These are phyloP conservation scores for Datura wrightii DNA, from an alignment of 257 asterid genomes.

Conservation along the genomic window DNA sequence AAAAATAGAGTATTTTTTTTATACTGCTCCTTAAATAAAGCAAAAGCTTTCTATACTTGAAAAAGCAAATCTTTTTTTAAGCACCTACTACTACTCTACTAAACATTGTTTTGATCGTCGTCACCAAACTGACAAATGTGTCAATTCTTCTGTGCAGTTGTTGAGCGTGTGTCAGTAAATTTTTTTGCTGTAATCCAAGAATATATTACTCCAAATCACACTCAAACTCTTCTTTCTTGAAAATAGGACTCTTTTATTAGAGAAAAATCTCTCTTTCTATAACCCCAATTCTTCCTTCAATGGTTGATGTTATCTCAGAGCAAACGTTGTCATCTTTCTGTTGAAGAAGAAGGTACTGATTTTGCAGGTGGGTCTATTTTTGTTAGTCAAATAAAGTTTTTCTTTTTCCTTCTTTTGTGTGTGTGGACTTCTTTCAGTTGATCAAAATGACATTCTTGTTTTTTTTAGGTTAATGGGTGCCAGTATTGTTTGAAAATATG, in stretches of 20 bases:
- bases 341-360: neutral
- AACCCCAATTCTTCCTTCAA: neutral
- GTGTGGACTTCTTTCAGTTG: neutral
- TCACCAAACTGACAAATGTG: neutral
- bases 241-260: neutral
- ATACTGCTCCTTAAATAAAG: too few species aligned
- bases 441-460: neutral
- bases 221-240: neutral
- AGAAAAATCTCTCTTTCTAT: neutral
- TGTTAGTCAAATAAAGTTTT: neutral
- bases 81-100: neutral
- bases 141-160: neutral
- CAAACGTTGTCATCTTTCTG: neutral
- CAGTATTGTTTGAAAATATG: too few species aligned
- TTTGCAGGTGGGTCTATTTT: neutral
- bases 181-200: constrained; percentile 1
- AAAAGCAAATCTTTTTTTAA: neutral
- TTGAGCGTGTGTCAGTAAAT: constrained; percentile 8
- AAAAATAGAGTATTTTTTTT: too few species aligned
- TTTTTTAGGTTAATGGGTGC: neutral
- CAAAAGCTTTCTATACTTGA: too few species aligned
- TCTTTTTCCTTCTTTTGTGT: too few species aligned
- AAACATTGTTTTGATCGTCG: constrained; percentile 20
- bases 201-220: neutral
- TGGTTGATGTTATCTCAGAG: neutral